Conservation (phyloP, 805 yeast genomes). For the Lachancea nothofagi region DNA sequence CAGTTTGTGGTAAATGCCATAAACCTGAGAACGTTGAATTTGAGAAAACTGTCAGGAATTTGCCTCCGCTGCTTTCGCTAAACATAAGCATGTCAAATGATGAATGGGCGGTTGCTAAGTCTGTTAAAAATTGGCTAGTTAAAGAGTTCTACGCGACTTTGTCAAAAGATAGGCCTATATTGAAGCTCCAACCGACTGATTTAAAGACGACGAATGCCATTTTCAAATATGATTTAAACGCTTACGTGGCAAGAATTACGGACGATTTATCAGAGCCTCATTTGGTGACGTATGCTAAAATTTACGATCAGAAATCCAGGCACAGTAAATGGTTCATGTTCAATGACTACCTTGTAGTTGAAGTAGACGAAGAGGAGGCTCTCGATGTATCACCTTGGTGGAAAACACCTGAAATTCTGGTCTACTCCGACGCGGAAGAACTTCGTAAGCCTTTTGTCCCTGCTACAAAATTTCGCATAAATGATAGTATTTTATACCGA, state of each 20-base stretch:
- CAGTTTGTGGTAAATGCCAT: constrained; percentile 49
- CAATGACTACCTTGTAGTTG: constrained; percentile 84
- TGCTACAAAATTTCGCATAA: constrained; percentile 46
- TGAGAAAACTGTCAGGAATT: constrained; percentile 42
- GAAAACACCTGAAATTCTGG: constrained; percentile 74
- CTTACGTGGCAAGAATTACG: constrained; percentile 63
- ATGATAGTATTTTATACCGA: constrained; percentile 61
- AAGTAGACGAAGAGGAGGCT: constrained; percentile 71
- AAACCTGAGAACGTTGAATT: constrained; percentile 51
- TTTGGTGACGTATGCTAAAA: constrained; percentile 52
- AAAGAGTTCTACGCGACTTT: constrained; percentile 51
- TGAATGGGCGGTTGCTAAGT: constrained; percentile 48
- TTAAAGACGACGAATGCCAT: constrained; percentile 26
- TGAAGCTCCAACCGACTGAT: constrained; percentile 33
- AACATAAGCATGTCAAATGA: constrained; percentile 52
- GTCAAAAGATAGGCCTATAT: constrained; percentile 35
- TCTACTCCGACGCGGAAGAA: constrained; percentile 52
- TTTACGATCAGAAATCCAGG: constrained; percentile 33
- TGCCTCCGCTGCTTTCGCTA: constrained; percentile 62
- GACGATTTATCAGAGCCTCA: constrained; percentile 50
- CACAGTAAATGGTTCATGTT: constrained; percentile 66
- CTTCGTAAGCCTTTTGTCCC: constrained; percentile 41
- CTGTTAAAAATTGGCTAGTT: constrained; percentile 52
- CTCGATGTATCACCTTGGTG: constrained; percentile 65
- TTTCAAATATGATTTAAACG: constrained; percentile 55